Evolutionary conservation across 257 asterid genomes (phyloP).

Genomic region (Solanum clarkiae): DNA sequence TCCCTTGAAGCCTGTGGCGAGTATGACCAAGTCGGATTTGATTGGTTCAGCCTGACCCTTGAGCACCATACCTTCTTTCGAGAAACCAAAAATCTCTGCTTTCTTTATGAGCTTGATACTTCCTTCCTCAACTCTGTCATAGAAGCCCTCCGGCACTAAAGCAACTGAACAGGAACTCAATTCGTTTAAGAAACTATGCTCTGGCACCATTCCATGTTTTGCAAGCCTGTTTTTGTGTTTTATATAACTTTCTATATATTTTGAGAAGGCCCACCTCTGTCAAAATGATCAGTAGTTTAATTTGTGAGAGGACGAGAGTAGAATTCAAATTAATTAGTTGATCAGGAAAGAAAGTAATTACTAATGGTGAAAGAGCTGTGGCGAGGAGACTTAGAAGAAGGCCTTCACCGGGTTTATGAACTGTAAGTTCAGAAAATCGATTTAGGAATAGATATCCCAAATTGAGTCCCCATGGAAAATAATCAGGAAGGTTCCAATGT

Average conservation of each 20-base stretch:
- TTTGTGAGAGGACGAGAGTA: not conserved
- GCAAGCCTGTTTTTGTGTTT: slow-evolving; percentile 17
- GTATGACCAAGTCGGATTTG: slow-evolving; percentile 25
- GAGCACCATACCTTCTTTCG: slow-evolving; percentile 25
- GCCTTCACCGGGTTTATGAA: slow-evolving; percentile 40
- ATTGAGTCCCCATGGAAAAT: slow-evolving; percentile 33
- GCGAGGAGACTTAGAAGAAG: slow-evolving; percentile 27
- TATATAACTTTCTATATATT: slow-evolving; percentile 25
- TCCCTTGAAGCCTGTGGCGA: slow-evolving; percentile 41
- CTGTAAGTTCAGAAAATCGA: slow-evolving; percentile 34
- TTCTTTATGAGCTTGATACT: slow-evolving; percentile 33
- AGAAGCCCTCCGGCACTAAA: slow-evolving; percentile 34
- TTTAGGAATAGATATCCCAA: slow-evolving; percentile 18
- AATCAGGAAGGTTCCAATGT: slow-evolving; percentile 39
- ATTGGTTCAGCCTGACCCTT: slow-evolving; percentile 12
- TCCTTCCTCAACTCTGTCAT: slow-evolving; percentile 35
- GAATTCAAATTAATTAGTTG: not conserved
- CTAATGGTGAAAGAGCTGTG: slow-evolving; percentile 37
- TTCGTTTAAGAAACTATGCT: slow-evolving; percentile 29
- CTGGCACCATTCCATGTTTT: slow-evolving; percentile 31
- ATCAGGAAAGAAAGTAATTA: not conserved
- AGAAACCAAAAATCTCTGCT: slow-evolving; percentile 17
- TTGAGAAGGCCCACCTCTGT: slow-evolving; percentile 41
- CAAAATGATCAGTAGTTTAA: not conserved
- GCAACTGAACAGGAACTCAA: slow-evolving; percentile 17